Base-by-base conservation (phyloP, 2,329 filamentous ascomycete species). In the Exophiala dermatitidis region DNA sequence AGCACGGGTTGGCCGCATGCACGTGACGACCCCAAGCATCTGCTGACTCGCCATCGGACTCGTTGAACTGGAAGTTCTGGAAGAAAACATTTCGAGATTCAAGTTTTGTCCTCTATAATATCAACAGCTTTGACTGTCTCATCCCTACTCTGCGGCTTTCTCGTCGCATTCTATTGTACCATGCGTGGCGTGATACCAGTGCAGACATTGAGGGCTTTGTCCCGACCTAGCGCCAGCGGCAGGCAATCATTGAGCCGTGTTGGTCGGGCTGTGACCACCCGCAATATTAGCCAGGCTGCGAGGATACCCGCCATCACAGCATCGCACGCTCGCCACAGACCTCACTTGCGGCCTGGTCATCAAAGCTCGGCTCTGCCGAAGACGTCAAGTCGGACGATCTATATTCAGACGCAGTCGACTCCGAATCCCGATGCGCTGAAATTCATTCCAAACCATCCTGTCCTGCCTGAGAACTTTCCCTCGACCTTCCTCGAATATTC, bases 391-490 rank as follows among this genome's bases (percentile, higher is more conserved):
- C 84, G 91, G 60, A 90, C 83, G 28, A 95, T 98, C 71, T 98
- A 97, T 76, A 98, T 98, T 67, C 93, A 98, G 73, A 97, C 91
- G 3, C 91, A 97, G 68, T 81, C 80, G 61, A 98, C 93, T 1
- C 93, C 93, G 29, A 98, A 98, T 72, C 78, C 83, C n/a, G 90
- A 97, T 74, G 79, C 90, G 33, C 79, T 97, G 66, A 98, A 98
- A 74, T 98, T 98, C 73, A 80, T 94, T 37, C 93, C 93, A 1
- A 95, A 96, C 72, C 84, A 89, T 70, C 81, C 81, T 37, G 83
- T 98, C 48, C 80, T 98, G 1, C 91, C 93, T 26, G 77, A 85
- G 60, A 76, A 75, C 48, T 76, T 95, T 59, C 73, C 80, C 4
- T 82, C 85, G 2, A 80, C 88, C 5, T 96, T 90, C 70, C 79